Evolutionary conservation across 495 filamentous ascomycete species (phyloP).

Genomic region (Penicillium samsonianum): DNA sequence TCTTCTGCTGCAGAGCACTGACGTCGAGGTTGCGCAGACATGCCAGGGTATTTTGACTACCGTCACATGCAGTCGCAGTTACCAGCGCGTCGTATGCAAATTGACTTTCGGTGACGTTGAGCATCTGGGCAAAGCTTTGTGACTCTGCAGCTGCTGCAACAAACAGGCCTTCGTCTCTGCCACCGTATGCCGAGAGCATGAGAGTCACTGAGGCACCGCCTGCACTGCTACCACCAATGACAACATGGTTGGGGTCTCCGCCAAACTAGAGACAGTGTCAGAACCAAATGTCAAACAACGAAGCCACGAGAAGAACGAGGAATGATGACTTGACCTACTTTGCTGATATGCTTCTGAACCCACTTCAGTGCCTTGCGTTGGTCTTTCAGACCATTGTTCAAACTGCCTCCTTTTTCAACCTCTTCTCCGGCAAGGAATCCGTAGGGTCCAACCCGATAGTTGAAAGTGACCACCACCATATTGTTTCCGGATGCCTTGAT

Average conservation of each 20-base stretch:
- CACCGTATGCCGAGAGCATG: conserved; percentile 65
- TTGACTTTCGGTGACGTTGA: conserved; percentile 60
- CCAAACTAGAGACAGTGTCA: conserved; percentile 55
- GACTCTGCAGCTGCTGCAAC: conserved; percentile 65
- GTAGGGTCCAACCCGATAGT: conserved; percentile 75
- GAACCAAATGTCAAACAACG: not conserved
- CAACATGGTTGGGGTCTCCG: conserved; percentile 69
- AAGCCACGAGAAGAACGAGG: not conserved
- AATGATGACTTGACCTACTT: conserved; percentile 34
- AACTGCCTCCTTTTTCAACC: conserved; percentile 51
- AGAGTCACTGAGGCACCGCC: conserved; percentile 67
- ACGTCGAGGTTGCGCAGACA: conserved; percentile 58
- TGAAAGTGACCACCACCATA: conserved; percentile 74
- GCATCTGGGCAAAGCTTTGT: conserved; percentile 62
- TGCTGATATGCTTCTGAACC: conserved; percentile 64
- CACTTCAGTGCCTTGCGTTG: conserved; percentile 67
- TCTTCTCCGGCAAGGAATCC: conserved; percentile 70
- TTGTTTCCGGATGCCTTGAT: conserved; percentile 57
- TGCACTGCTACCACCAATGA: conserved; percentile 71
- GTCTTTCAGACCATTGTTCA: conserved; percentile 74
- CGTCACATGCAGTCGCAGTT: conserved; percentile 55
- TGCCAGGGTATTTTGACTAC: conserved; percentile 48
- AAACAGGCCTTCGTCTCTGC: conserved; percentile 57
- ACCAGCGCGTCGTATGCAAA: conserved; percentile 66
- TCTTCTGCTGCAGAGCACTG: conserved; percentile 52